A percentile compares a stretch with the other conserved stretches of the same genome.
phyloP scores from a whole-genome alignment of 75 land plant species.

The Azolla pinnata region DNA sequence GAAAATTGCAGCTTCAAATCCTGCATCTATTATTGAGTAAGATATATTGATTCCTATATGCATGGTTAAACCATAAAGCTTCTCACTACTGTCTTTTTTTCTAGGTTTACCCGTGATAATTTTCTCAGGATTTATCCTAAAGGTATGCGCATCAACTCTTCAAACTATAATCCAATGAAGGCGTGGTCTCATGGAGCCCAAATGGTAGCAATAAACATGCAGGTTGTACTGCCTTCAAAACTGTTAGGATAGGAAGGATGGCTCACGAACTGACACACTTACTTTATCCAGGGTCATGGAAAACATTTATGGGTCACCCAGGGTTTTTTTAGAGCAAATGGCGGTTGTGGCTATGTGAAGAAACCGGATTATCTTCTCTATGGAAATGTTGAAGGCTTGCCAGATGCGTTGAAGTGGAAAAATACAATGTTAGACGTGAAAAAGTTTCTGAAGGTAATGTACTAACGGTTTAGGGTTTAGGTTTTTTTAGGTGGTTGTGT shows the following conservation, averaged over 20 bases:
- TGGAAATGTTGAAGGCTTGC: not conserved
- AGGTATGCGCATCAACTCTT: conserved; percentile 58
- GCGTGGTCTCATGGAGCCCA: conserved; percentile 78
- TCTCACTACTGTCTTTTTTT: not conserved
- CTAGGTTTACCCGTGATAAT: conserved; percentile 61
- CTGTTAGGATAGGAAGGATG: not conserved
- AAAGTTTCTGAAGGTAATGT: not conserved
- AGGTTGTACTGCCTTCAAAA: conserved; percentile 29
- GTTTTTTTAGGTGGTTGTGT: no score
- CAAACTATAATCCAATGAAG: conserved; percentile 62
- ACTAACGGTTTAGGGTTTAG: no score
- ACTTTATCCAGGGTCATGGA: conserved; percentile 56
- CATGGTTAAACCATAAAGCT: not conserved
- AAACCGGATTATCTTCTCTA: conserved; percentile 52
- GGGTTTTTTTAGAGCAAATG: conserved; percentile 75
- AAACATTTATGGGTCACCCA: conserved; percentile 65
- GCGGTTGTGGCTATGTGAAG: conserved; percentile 74
- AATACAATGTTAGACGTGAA: not conserved
- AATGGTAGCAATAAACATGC: conserved; percentile 87
- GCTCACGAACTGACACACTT: not conserved
- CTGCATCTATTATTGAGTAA: conserved; percentile 40
- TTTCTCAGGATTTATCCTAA: conserved; percentile 66
- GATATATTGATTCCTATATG: not conserved
- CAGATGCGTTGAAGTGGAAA: not conserved
- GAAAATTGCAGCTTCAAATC: conserved; percentile 25